phyloP scores from a whole-genome alignment of 148 eudicot species.

The Fagopyrum esculentum region DNA sequence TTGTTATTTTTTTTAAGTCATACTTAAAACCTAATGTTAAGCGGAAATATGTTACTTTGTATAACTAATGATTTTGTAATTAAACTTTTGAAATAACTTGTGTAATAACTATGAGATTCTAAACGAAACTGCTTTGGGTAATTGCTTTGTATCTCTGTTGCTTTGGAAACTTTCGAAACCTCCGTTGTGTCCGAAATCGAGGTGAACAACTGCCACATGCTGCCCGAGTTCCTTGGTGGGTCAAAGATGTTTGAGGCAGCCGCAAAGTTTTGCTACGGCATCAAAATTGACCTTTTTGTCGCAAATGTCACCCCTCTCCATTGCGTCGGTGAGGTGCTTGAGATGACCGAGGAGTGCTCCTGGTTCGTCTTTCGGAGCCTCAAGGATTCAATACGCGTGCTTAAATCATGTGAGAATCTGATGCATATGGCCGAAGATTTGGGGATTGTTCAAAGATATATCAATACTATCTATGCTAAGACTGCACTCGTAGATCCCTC shows the following conservation, averaged over 20 bases:
- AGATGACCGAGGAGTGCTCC: conserved; percentile 79
- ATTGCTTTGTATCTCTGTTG: too few species aligned
- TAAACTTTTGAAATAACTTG: too few species aligned
- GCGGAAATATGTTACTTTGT: too few species aligned
- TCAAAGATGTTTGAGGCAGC: conserved; percentile 74
- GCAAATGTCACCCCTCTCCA: conserved; percentile 64
- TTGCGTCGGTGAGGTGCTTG: conserved; percentile 72
- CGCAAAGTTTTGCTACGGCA: conserved; percentile 93
- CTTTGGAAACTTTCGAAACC: not conserved
- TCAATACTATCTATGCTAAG: conserved; percentile 43
- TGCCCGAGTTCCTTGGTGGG: conserved; percentile 83
- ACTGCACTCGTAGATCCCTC: conserved; percentile 64
- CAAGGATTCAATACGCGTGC: conserved; percentile 46
- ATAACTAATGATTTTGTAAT: too few species aligned
- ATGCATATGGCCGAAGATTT: conserved; percentile 54
- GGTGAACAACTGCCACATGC: conserved; percentile 21
- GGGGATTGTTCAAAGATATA: conserved; percentile 65
- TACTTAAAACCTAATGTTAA: too few species aligned
- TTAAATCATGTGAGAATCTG: conserved; percentile 54
- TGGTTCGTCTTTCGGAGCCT: conserved; percentile 44
- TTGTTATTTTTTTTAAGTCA: too few species aligned
- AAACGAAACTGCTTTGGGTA: too few species aligned
- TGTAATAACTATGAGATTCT: too few species aligned
- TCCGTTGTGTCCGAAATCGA: conserved; percentile 18
- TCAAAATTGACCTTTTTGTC: conserved; percentile 62